Percentiles rank a stretch among this genome's conserved stretches.
Conservation (phyloP, 352 stramenopile genomes). For the Phytophthora lateralis region DNA sequence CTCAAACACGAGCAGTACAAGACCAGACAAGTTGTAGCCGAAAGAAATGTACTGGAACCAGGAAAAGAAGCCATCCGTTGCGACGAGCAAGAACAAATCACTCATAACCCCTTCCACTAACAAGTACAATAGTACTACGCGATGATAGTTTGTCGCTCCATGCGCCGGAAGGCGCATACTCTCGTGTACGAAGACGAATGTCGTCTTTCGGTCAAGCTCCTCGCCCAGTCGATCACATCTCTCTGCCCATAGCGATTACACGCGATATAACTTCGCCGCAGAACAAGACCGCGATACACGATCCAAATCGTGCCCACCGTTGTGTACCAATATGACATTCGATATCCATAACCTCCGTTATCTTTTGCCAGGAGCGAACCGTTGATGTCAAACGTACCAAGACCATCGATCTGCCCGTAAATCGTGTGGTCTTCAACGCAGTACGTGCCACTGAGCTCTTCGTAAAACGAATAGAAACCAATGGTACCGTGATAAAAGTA, state of each 20-base stretch:
- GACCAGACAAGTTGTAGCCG: constrained; percentile 34
- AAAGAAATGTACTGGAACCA: constrained; percentile 34
- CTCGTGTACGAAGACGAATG: constrained; percentile 21
- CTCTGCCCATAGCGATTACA: constrained; percentile 12
- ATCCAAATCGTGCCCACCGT: constrained; percentile 10
- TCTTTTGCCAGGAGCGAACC: constrained; percentile 10
- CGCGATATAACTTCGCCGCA: constrained; percentile 19
- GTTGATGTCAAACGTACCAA: constrained; percentile 26
- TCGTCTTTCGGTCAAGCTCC: constrained; percentile 1
- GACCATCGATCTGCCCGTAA: constrained; percentile 11
- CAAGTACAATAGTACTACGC: constrained; percentile 21
- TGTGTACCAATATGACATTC: constrained; percentile 17
- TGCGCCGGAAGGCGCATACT: constrained; percentile 21
- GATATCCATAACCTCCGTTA: constrained; percentile 5
- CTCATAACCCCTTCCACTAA: constrained; percentile 32
- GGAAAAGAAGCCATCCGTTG: constrained; percentile 22
- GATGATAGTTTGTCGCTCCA: constrained; percentile 22
- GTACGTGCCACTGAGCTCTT: constrained; percentile 18
- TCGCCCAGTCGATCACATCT: constrained; percentile 14
- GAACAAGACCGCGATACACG: constrained; percentile 12
- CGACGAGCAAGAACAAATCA: constrained; percentile 30
- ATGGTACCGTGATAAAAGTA: constrained; percentile 28
- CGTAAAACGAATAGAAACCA: constrained; percentile 24
- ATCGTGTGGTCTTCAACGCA: constrained; percentile 15
- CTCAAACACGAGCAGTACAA: constrained; percentile 18